Percentiles rank a stretch among this genome's conserved stretches.
phyloP scores from a whole-genome alignment of 2,329 filamentous ascomycete genomes.

The Aschersonia sp. region DNA sequence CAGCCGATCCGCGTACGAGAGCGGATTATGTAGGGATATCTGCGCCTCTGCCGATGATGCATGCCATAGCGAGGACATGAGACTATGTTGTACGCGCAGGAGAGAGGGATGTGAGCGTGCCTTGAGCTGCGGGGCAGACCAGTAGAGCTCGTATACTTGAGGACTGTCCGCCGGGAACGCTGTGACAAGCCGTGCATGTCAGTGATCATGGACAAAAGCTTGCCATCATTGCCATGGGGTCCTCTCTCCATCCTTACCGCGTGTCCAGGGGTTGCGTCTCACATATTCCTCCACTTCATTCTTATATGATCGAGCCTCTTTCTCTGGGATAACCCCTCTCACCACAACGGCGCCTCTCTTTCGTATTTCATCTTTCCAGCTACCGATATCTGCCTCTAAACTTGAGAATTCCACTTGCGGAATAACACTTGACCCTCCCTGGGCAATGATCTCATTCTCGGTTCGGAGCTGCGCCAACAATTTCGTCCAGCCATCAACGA shows the following conservation, averaged over 20 bases:
- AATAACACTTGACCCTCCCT: conserved; percentile 30
- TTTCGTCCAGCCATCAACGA: conserved; percentile 33
- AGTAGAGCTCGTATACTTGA: conserved; percentile 64
- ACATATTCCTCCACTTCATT: conserved; percentile 51
- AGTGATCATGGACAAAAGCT: background rate
- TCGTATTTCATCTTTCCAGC: conserved; percentile 32
- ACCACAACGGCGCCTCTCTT: conserved; percentile 51
- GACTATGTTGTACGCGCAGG: conserved; percentile 42
- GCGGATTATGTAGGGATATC: conserved; percentile 38
- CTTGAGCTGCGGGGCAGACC: conserved; percentile 53
- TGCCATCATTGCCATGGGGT: background rate
- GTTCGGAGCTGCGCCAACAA: conserved; percentile 27
- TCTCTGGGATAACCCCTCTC: conserved; percentile 47
- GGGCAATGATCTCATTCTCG: conserved; percentile 33
- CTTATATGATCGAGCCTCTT: conserved; percentile 51
- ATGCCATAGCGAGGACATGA: conserved; percentile 49
- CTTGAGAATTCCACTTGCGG: conserved; percentile 35
- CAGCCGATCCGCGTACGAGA: conserved; percentile 57
- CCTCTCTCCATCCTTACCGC: conserved; percentile 18
- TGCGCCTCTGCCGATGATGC: conserved; percentile 29
- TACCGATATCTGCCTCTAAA: conserved; percentile 22
- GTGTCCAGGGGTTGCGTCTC: conserved; percentile 43
- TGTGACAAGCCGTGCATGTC: conserved; percentile 7
- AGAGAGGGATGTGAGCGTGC: conserved; percentile 54
- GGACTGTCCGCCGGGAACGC: conserved; percentile 54